These are phyloP conservation scores for Exophiala sp. DNA, from an alignment of 2,329 filamentous ascomycete species.

Conservation along the genomic window DNA sequence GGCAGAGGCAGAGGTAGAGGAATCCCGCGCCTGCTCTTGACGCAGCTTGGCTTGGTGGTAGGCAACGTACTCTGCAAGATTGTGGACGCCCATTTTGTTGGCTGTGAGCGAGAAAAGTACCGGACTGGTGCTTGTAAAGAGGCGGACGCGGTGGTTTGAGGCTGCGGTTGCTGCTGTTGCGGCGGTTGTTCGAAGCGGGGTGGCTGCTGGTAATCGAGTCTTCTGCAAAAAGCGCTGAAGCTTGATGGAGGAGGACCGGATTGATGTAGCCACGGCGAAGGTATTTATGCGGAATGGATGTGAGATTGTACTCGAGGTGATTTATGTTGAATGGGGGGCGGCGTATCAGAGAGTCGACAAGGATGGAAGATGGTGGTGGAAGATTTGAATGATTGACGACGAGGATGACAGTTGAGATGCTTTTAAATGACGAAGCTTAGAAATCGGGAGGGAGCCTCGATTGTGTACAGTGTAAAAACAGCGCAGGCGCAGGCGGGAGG, in stretches of 20 bases:
- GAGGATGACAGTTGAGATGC: slow-evolving; percentile 6
- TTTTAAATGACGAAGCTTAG: slow-evolving; percentile 9
- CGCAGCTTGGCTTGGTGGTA: slow-evolving; percentile 29
- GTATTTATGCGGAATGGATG: slow-evolving; percentile 24
- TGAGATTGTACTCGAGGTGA: background rate
- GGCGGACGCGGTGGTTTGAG: slow-evolving; percentile 10
- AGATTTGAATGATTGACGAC: slow-evolving; percentile 1
- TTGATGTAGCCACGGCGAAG: slow-evolving; percentile 30
- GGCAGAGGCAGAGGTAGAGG: slow-evolving; percentile 7
- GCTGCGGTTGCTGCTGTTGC: no score
- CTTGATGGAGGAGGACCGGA: slow-evolving; percentile 18
- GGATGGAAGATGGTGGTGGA: slow-evolving; percentile 5
- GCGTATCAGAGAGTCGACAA: slow-evolving; percentile 21
- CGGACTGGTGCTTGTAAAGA: slow-evolving; percentile 31
- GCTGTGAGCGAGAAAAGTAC: slow-evolving; percentile 42
- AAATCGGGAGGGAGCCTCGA: slow-evolving; percentile 3
- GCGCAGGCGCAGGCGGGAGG: background rate
- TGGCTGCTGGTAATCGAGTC: slow-evolving; percentile 7
- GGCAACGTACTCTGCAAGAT: slow-evolving; percentile 33
- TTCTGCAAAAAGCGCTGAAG: slow-evolving; percentile 15
- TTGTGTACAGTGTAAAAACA: background rate
- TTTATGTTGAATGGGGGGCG: background rate
- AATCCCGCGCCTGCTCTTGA: slow-evolving; percentile 22
- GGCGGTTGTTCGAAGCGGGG: slow-evolving; percentile 5
- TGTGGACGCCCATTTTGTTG: slow-evolving; percentile 44